Conservation (phyloP, 2,329 filamentous ascomycete genomes). For the Penicillium sp. region DNA sequence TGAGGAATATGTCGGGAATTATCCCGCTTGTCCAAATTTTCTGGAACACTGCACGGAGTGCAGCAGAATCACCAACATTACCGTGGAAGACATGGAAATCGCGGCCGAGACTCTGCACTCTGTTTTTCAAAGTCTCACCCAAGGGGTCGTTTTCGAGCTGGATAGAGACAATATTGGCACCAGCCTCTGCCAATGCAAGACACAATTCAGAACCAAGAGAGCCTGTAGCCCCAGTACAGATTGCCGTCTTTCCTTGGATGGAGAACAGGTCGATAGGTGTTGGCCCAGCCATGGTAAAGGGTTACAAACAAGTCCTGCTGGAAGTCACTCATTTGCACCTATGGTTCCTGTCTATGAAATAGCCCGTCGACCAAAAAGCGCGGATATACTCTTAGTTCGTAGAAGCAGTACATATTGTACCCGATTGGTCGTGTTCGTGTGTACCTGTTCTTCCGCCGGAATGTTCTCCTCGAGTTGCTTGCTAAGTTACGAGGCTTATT, state of each 20-base stretch:
- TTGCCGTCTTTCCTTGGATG: neutral
- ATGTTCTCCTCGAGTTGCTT: too few relatives aligned
- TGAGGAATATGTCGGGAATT: neutral
- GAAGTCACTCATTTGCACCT: too few relatives aligned
- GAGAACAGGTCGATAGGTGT: neutral
- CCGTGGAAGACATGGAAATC: neutral
- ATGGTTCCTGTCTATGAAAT: too few relatives aligned
- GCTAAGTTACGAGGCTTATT: too few relatives aligned
- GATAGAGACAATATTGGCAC: neutral
- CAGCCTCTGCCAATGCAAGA: neutral
- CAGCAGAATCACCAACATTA: neutral
- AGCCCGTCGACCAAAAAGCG: too few relatives aligned
- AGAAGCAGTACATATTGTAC: too few relatives aligned
- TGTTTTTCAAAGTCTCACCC: neutral
- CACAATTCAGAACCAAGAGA: neutral
- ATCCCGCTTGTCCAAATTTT: neutral
- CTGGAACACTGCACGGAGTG: neutral
- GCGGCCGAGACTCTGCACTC: neutral
- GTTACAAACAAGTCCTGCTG: too few relatives aligned
- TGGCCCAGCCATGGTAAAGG: too few relatives aligned
- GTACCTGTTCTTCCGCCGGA: too few relatives aligned
- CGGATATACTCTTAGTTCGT: too few relatives aligned
- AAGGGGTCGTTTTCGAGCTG: neutral
- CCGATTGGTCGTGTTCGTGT: too few relatives aligned
- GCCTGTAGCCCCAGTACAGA: conserved; percentile 1